A percentile compares a stretch with the other conserved stretches of the same genome.
Evolutionary conservation across 2,329 filamentous ascomycete species (phyloP).

Genomic region (Colletotrichum aenigma): DNA sequence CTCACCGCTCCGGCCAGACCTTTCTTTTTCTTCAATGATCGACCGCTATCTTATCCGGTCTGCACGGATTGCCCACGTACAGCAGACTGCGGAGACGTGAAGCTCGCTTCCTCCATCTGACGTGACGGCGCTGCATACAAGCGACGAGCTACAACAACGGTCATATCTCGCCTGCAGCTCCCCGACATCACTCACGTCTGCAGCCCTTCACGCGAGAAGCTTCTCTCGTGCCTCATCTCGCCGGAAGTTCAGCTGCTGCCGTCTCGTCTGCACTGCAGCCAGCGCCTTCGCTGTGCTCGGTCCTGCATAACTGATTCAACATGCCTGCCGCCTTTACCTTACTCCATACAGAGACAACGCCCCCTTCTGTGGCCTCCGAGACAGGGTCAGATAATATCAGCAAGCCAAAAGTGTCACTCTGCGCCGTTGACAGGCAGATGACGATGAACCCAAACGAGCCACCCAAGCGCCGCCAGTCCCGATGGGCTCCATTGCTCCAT

Average conservation of each 20-base stretch:
- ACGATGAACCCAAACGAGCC: background rate
- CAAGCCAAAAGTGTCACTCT: background rate
- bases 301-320: slow-evolving; percentile 9
- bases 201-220: background rate
- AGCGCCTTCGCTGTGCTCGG: background rate
- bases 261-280: background rate
- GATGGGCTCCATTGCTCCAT: background rate
- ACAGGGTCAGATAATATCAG: background rate
- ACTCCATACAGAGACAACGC: background rate
- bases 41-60: background rate
- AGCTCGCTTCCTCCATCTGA: background rate
- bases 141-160: background rate
- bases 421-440: background rate
- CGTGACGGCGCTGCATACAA: background rate
- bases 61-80: background rate
- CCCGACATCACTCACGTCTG: background rate
- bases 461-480: background rate
- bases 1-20: background rate
- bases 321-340: background rate
- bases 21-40: slow-evolving; percentile 2
- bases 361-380: slow-evolving; percentile 4
- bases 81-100: background rate
- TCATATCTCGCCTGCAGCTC: slow-evolving; percentile 15
- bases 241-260: background rate
- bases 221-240: background rate